These are phyloP conservation scores for Alectoria sarmentosa DNA, from an alignment of 495 filamentous ascomycete genomes.

Conservation along the genomic window DNA sequence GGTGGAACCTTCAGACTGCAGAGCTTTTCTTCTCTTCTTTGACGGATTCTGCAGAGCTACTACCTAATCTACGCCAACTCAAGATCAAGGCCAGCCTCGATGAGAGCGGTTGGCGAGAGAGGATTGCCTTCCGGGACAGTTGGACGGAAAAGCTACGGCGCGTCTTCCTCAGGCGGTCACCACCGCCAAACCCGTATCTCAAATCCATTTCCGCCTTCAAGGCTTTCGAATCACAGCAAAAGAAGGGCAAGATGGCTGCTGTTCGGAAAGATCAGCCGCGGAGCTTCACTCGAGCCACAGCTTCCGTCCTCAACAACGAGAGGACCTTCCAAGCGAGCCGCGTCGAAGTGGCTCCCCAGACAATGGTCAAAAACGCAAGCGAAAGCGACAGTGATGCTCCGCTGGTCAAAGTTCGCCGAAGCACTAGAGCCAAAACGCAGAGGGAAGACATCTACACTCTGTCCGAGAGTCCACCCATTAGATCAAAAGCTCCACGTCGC, in stretches of 20 bases:
- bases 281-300: neutral
- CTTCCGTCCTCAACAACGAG: neutral
- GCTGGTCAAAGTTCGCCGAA: conserved; percentile 19
- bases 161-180: conserved; percentile 54
- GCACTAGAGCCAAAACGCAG: conserved; percentile 10
- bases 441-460: conserved; percentile 8
- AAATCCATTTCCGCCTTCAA: conserved; percentile 29
- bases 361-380: neutral
- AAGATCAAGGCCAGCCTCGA: conserved; percentile 64
- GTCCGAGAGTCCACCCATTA: conserved; percentile 1
- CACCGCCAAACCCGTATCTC: conserved; percentile 43
- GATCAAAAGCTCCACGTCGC: conserved; percentile 4
- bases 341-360: neutral
- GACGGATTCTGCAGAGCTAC: conserved; percentile 53
- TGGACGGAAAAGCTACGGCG: conserved; percentile 58
- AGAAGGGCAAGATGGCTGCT: neutral
- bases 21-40: conserved; percentile 71
- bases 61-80: conserved; percentile 59
- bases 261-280: neutral
- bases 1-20: conserved; percentile 57
- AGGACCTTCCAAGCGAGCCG: too few relatives aligned
- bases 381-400: conserved; percentile 18
- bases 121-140: conserved; percentile 62
- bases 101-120: conserved; percentile 59
- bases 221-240: conserved; percentile 25